Base-by-base conservation (phyloP, 306 rosid species). In the Corylus avellana region DNA sequence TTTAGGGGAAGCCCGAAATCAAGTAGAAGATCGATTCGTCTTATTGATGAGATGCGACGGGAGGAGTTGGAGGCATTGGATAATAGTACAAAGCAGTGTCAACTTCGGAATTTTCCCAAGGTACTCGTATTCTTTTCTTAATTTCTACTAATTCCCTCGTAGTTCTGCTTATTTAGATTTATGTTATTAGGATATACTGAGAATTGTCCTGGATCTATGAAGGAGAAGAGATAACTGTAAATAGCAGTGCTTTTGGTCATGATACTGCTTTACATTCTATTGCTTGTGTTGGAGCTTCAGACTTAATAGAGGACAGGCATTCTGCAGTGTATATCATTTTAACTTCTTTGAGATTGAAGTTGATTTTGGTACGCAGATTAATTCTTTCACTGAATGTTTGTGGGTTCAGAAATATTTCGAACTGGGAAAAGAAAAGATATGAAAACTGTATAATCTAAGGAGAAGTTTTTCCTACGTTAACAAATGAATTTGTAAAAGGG, bases 1-100 rank as follows among this genome's bases (percentile, higher is more conserved):
- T 92, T 92, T 22, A 91, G 92, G 82, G 97, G 97, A 74, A 91
- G 96, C 78, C 97, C 96, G 0, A 91, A 88, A 75, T 88, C 94
- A 7, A 86, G 87, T 75, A 69, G 93, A 75, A 89, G 78, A 66
- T 83, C 91, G 0, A 79, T 89, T 79, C 92, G 86, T 32, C 81
- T 75, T 25, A 79, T 89, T 11, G 97, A 91, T 83, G 87, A 86
- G 88, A 79, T 89, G 85, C 80, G 90, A 69, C 80, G 88, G 72
- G 85, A 81, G 37, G 96, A 90, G 32, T 81, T 79, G 6, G 77
- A 27, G 22, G 82, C 88, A 47, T 68, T 88, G 29, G 83, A 54
- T 62, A 82, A 67, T n/a, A 72, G 51, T 59, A 8, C 42, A 46
- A 89, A 83, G 83, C 79, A 72, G n/a, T 39, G 32, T 51, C 75